Evolutionary conservation across 1,284 basidiomycete species (phyloP).

Genomic region (Schizophyllum commune): DNA sequence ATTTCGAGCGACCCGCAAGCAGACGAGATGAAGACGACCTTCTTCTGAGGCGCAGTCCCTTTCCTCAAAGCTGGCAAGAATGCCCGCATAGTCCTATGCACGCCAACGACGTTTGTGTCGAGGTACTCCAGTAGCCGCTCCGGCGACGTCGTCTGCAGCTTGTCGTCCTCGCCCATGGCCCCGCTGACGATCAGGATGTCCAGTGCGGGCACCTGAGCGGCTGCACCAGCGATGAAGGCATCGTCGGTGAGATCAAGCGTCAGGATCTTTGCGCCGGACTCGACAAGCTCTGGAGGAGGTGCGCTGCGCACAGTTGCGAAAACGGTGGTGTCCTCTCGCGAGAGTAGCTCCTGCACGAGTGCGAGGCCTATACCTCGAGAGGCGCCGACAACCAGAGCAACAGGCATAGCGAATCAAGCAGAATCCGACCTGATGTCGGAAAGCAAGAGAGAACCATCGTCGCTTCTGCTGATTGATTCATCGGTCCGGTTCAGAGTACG

Average conservation of each 20-base stretch:
- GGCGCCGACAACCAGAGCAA: conserved; percentile 24
- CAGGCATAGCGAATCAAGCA: neutral
- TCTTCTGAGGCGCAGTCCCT: conserved; percentile 7
- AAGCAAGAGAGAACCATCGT: neutral
- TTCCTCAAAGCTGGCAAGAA: conserved; percentile 14
- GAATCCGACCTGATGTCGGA: neutral
- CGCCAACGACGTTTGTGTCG: conserved; percentile 12
- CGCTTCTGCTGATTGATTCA: neutral
- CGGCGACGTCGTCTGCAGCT: conserved; percentile 9
- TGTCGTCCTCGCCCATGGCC: conserved; percentile 12
- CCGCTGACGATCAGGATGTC: conserved; percentile 15
- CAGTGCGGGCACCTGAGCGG: conserved; percentile 8
- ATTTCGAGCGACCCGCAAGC: conserved; percentile 13
- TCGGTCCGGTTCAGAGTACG: neutral
- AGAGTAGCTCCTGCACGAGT: conserved; percentile 20
- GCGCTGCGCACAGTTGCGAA: conserved; percentile 14
- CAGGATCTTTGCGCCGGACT: conserved; percentile 4
- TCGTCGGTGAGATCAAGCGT: conserved; percentile 11
- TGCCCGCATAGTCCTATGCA: conserved; percentile 13
- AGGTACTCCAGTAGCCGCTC: conserved; percentile 9
- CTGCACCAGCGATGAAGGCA: conserved; percentile 9
- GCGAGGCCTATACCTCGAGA: conserved; percentile 23
- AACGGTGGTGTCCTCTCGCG: conserved; percentile 18
- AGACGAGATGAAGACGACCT: conserved; percentile 12
- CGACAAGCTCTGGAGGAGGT: neutral